Base-by-base conservation (phyloP, 352 stramenopile species). In the Blastocystis sp. region DNA sequence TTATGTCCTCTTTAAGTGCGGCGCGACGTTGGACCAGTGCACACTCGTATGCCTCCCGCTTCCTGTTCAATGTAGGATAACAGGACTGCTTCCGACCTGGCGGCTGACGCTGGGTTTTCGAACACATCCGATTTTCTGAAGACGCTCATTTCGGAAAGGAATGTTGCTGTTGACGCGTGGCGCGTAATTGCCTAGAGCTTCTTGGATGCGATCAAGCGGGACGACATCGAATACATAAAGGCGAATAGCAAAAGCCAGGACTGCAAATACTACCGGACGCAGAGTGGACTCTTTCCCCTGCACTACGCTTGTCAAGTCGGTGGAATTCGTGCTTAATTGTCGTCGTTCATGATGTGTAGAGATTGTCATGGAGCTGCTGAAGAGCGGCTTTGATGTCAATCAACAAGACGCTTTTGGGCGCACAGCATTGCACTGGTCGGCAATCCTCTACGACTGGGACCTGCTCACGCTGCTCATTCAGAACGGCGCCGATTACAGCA, bases 261-360 rank as follows among this genome's bases (percentile, higher is more conserved):
- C 60, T 85, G 74, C 45, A 85, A 85, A 62, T 85, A 69, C 60
- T 85, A 85, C 61, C 74, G 74, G 41, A 85, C 74, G 24, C 12
- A 26, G 21, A 85, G 70, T 41, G 74, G 74, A n/a, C 55, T 85
- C 3, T 85, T 85, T 29, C 41, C 50, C 33, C 61, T 85, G 21
- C 74, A 85, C 37, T 69, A 70, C 26, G 74, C 74, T 3, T 85
- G 74, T 31, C 31, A 85, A 16, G 16, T 67, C 3, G 74, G 24
- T 33, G 74, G 51, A 6, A 21, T n/a, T 21, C 33, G 74, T 85
- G 4, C n/a, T 50, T 55, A n/a, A n/a, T 77, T 55, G 3, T 45
- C 10, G 6, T 33, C n/a, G 1, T 55, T 55, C 31, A 2, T 63
- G 0, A 33, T 6, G 13, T 24, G 21, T 85, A 55, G 74, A 85